Percentiles rank a stretch among this genome's conserved stretches.
These are phyloP conservation scores for Chlamydomonas sphaeroides DNA, from an alignment of 139 green algal genomes.

Conservation along the genomic window DNA sequence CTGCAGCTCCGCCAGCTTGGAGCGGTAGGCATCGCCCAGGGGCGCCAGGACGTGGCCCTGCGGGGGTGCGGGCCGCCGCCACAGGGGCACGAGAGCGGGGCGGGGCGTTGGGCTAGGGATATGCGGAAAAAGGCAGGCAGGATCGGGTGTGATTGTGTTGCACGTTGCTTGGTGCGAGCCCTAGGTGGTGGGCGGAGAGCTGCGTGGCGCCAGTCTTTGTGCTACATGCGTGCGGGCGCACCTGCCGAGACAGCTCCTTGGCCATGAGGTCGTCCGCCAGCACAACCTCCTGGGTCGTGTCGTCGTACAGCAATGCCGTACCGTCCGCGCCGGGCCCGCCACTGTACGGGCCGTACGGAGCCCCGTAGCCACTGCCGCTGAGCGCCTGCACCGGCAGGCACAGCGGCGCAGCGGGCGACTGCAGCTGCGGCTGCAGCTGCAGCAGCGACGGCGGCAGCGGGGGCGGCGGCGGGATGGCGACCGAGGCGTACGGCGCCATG, in stretches of 20 bases:
- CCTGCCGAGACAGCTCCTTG: conserved; percentile 16
- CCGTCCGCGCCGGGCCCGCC: too few species aligned
- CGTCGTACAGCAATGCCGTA: conserved; percentile 37
- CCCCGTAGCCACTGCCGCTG: background rate
- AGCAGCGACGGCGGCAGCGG: background rate
- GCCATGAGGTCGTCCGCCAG: conserved; percentile 11
- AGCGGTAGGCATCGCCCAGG: conserved; percentile 29
- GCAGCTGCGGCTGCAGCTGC: background rate
- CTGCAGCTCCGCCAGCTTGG: conserved; percentile 36
- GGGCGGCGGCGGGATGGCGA: background rate
- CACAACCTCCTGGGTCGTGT: conserved; percentile 34
- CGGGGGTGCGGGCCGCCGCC: too few species aligned
- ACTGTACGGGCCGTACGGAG: too few species aligned
- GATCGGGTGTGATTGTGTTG: background rate
- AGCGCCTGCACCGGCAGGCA: background rate
- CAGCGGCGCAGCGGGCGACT: background rate
- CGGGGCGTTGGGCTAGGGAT: too few species aligned
- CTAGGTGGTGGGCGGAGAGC: background rate
- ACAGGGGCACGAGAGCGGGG: too few species aligned
- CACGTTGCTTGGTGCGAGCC: background rate
- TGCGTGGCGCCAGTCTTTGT: background rate
- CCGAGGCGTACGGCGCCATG: background rate
- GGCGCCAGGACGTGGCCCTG: conserved; percentile 26
- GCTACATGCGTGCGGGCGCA: background rate
- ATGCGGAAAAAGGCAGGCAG: background rate